Base-by-base conservation (phyloP, 371 early-diverging fungal genomes). In the Chytridium lagenaria region DNA sequence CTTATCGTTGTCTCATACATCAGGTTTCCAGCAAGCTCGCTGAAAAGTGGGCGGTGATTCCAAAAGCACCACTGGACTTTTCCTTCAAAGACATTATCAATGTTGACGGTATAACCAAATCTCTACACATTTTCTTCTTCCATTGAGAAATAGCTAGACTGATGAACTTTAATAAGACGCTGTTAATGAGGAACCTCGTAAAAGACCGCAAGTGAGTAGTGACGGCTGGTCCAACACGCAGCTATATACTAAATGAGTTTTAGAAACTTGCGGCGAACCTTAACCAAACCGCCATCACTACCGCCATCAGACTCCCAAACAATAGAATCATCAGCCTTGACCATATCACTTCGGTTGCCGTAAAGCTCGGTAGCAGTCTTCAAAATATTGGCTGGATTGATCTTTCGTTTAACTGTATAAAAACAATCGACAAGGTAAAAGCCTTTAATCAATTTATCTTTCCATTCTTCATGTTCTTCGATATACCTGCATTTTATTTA, bases 351-450 rank as follows among this genome's bases (percentile, higher is more conserved):
- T 34, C 68, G 10, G 38, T 55, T 7, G 66, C 69, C 5, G 37
- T 77, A 1, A 26, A 69, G 36, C 50, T 50, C 0, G 59, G 65
- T 5, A 28, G 34, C n/a, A 34, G 39, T 16, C 26, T 51, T 38
- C 51, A 69, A 23, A 55, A 68, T 40, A 77, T 80, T 38, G 67
- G 71, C 15, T 80, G 80, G 77, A 71, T 80, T 22, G 80, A 80
- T 59, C 26, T 80, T 19, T 77, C 77, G 2, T 80, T 80, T 73
- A 80, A 80, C 65, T 57, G 57, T 50, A 70, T 80, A 28, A 74
- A 52, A 30, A 72, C 34, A 39, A 64, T 80, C 16, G 76, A 77
- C 39, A 63, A 64, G 16, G 79, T 79, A 76, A 16, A 44, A 44
- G 44, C 19, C 44, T 44, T n/a, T n/a, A n/a, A n/a, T n/a, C n/a